These are phyloP conservation scores for Suhomyces maxii DNA, from an alignment of 1,139 yeast genomes.

Conservation along the genomic window DNA sequence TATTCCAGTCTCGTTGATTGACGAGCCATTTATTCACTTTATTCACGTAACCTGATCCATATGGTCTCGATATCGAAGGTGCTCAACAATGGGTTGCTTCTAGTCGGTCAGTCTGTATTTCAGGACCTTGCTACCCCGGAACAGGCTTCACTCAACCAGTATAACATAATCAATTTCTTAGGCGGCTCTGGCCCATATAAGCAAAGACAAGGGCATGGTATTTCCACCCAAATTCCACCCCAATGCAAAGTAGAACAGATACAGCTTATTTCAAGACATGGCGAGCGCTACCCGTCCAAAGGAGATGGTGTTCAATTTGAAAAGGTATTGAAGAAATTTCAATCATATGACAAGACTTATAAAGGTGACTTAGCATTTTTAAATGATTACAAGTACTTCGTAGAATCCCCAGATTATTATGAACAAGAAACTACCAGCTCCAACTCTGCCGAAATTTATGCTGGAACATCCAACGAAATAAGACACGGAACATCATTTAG, in stretches of 20 bases:
- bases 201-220: slow-evolving; percentile 37
- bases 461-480: slow-evolving; percentile 22
- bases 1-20: too few relatives aligned
- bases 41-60: not conserved
- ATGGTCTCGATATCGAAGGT: slow-evolving; percentile 1
- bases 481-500: slow-evolving; percentile 20
- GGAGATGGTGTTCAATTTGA: slow-evolving; percentile 25
- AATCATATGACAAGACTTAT: slow-evolving; percentile 19
- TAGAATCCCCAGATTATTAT: slow-evolving; percentile 12
- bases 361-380: slow-evolving; percentile 13
- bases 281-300: slow-evolving; percentile 38
- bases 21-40: too few relatives aligned
- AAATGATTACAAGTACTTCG: slow-evolving; percentile 16
- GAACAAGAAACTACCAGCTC: slow-evolving; percentile 30
- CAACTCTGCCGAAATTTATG: slow-evolving; percentile 28
- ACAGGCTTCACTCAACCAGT: slow-evolving; percentile 30
- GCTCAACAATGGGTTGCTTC: slow-evolving; percentile 1
- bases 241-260: slow-evolving; percentile 37
- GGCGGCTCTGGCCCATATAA: slow-evolving; percentile 41
- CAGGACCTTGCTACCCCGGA: slow-evolving; percentile 28
- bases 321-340: slow-evolving; percentile 22
- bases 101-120: slow-evolving; percentile 7
- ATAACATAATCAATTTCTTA: slow-evolving; percentile 32
- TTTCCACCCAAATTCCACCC: slow-evolving; percentile 32
- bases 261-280: slow-evolving; percentile 37